A percentile compares a stretch with the other conserved stretches of the same genome.
Conservation (phyloP, 2,329 filamentous ascomycete genomes). For the Phyllosticta citriasiana region DNA sequence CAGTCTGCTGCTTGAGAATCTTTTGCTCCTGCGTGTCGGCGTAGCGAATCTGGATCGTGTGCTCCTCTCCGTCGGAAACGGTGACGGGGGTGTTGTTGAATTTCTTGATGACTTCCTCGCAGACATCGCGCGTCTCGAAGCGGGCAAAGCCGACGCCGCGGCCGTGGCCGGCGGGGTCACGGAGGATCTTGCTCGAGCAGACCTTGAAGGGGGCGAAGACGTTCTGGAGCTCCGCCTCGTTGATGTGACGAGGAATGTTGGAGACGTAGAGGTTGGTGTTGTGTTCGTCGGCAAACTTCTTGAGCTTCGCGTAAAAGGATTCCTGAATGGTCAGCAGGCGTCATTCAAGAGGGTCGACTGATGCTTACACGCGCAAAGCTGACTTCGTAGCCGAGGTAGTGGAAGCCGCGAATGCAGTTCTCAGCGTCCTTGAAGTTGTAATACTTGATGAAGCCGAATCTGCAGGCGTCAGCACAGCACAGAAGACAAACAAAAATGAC, state of each 20-base stretch:
- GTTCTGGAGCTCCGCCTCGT: slow-evolving; percentile 71
- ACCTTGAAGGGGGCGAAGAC: slow-evolving; percentile 76
- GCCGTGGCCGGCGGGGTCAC: slow-evolving; percentile 82
- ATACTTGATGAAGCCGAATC: slow-evolving; percentile 97
- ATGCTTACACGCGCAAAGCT: slow-evolving; percentile 81
- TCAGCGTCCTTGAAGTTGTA: slow-evolving; percentile 79
- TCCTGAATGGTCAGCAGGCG: slow-evolving; percentile 39
- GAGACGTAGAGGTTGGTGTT: slow-evolving; percentile 98
- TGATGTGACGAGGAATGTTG: slow-evolving; percentile 85
- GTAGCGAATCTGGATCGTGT: slow-evolving; percentile 85
- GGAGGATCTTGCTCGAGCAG: slow-evolving; percentile 88
- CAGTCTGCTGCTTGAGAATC: slow-evolving; percentile 89
- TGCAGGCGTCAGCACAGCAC: slow-evolving; percentile 30
- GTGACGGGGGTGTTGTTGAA: slow-evolving; percentile 63
- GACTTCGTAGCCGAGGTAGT: slow-evolving; percentile 89
- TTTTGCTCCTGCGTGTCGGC: slow-evolving; percentile 96
- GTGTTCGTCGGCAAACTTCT: slow-evolving; percentile 78
- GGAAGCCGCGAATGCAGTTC: slow-evolving; percentile 92
- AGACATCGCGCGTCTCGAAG: slow-evolving; percentile 81
- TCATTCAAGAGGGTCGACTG: slow-evolving; percentile 3
- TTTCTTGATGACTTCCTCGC: slow-evolving; percentile 76
- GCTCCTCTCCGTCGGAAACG: slow-evolving; percentile 56
- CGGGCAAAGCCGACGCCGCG: slow-evolving; percentile 96
- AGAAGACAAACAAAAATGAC: slow-evolving; percentile 22
- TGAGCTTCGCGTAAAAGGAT: slow-evolving; percentile 96